Evolutionary conservation across 176 grass and related monocot species (phyloP).

Genomic region (Pharus latifolius): DNA sequence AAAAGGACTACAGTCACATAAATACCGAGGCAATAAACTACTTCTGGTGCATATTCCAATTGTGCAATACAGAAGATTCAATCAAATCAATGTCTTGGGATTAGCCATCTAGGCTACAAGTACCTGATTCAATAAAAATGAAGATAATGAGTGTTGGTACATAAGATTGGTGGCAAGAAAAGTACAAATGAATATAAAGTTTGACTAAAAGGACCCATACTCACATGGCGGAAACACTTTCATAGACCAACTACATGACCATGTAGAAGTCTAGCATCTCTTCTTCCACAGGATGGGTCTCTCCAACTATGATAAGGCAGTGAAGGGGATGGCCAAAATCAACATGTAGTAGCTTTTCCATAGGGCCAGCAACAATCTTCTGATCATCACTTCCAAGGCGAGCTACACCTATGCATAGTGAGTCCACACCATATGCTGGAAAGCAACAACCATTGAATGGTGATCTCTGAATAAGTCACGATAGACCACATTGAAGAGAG

Average conservation of each 20-base stretch:
- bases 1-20: neutral
- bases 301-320: constrained; percentile 81
- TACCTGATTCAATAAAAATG: neutral
- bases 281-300: constrained; percentile 80
- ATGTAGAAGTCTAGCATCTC: constrained; percentile 83
- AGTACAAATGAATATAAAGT: too few species aligned
- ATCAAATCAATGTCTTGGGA: neutral
- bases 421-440: constrained; percentile 49
- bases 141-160: neutral
- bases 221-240: neutral
- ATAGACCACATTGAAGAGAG: neutral
- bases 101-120: neutral
- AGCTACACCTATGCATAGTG: constrained; percentile 74
- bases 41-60: neutral
- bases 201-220: neutral
- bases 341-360: constrained; percentile 54
- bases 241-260: constrained; percentile 24
- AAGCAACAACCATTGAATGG: constrained; percentile 5
- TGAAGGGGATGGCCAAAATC: constrained; percentile 92
- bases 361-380: constrained; percentile 70
- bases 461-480: neutral
- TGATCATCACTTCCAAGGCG: constrained; percentile 81
- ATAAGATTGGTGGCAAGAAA: neutral
- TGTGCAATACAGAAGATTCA: neutral
- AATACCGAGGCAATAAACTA: neutral